phyloP scores from a whole-genome alignment of 148 eudicot species.

The Tetragonia tetragonoides region DNA sequence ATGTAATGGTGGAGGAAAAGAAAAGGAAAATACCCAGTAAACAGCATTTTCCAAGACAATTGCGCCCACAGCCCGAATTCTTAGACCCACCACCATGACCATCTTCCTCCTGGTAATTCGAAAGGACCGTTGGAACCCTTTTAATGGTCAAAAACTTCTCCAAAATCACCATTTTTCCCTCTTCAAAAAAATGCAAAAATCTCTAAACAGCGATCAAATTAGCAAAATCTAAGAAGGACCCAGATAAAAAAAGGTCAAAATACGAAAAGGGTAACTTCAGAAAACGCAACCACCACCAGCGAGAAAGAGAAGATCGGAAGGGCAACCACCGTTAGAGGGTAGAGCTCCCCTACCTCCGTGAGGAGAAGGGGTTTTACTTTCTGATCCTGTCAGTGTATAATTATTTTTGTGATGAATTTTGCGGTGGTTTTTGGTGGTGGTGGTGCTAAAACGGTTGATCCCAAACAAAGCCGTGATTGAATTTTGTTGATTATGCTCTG shows the following conservation, averaged over 20 bases:
- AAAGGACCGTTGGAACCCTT: conserved; percentile 31
- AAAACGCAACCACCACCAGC: conserved; percentile 58
- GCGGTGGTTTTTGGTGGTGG: conserved; percentile 12
- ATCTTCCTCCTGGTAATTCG: conserved; percentile 34
- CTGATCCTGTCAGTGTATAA: conserved; percentile 5
- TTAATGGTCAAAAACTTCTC: conserved; percentile 37
- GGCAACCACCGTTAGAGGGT: conserved; percentile 84
- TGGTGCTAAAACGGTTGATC: conserved; percentile 17
- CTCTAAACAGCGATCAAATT: conserved; percentile 5
- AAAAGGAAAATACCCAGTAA: conserved; percentile 34
- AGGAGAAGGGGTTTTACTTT: conserved; percentile 53
- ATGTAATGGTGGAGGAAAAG: background rate
- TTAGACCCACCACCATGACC: conserved; percentile 3
- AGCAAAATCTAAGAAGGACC: conserved; percentile 25
- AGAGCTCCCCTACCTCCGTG: conserved; percentile 95
- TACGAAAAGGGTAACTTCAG: conserved; percentile 16
- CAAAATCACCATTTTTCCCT: conserved; percentile 27
- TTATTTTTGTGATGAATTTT: conserved; percentile 1
- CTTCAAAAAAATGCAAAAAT: background rate
- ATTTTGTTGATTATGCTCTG: background rate
- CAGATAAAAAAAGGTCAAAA: conserved; percentile 17
- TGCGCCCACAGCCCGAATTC: conserved; percentile 47
- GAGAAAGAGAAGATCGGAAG: conserved; percentile 86
- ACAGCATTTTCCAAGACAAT: conserved; percentile 56
- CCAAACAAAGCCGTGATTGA: conserved; percentile 39